Evolutionary conservation across 768 basidiomycete genomes (phyloP), one percentile per base, ranked within the genome.

Genomic region (Goffeauzyma gilvescens): DNA sequence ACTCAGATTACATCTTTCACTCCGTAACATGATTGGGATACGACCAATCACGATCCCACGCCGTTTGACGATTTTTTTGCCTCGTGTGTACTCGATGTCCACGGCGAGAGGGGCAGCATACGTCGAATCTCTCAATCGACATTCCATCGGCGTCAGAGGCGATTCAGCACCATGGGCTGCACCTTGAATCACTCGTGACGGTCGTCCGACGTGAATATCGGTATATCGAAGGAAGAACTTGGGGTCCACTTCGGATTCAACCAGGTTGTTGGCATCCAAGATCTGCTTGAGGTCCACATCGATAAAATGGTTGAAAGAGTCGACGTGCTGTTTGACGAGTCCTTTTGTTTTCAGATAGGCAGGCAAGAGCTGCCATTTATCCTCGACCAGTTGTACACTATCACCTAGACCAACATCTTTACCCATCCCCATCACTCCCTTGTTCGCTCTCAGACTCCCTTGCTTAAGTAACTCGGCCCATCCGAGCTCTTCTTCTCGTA

Each of bases 241-340:
- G 7, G 89, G 93, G 65, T 95, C 87, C 49, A 95, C 83, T 54
- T 98, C 93, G 14, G 87, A 93, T 3, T 83, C 14, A 10, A 96
- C 77, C 27, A 54, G 45, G 6, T 52, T 48, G 46, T 60, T 60
- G 23, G 62, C 63, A 4, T 55, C 52, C 22, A 63, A 54, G 55
- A 98, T 93, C 54, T 87, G 90, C 64, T 87, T 89, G 60, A 98
- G 81, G 59, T 96, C 93, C 32, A 81, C 78, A 54, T 95, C 83
- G 58, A 95, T 86, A 58, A 98, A 96, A 65, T 90, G 89, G 68
- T 95, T 95, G 75, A 86, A 96, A 6, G 86, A 93, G 64, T 95
- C 93, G 53, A 95, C 82, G 60, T 98, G 93, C 60, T 96, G 93
- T 68, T 96, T 96, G 48, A 98, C 93, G 12, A 98, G 77, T 46